Base-by-base conservation (phyloP, 352 stramenopile species). In the Pythium rhizo-oryzae region DNA sequence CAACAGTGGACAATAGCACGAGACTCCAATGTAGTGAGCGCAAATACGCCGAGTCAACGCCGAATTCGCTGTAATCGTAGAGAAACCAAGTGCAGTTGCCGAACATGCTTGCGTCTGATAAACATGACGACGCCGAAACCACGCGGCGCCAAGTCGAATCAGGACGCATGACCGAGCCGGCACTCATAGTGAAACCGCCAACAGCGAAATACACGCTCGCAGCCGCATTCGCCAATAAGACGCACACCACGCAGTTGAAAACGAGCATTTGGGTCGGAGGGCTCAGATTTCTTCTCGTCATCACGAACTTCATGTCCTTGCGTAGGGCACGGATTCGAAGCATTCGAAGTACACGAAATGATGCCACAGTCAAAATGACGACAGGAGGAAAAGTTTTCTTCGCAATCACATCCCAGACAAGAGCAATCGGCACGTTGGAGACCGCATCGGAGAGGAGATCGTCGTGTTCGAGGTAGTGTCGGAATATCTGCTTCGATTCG, bases 31-130 rank as follows among this genome's bases (percentile, higher is more conserved):
- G 70, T 28, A 89, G 66, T 5, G 82, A 84, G 0, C 82, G 76
- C 43, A 89, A 43, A 41, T 84, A 89, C 24, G 75, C 75, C 2
- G 78, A 69, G 23, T 86, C 77, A 21, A 90, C 76, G n/a, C 78
- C 66, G 44, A 85, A 91, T 6, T 62, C 65, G 57, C 76, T 89
- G 24, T 71, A 74, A 51, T 91, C 82, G 65, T 80, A 82, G 55
- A 89, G 81, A 30, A 80, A 85, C 82, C 82, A 91, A 2, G 81
- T 87, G 46, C 82, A 91, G 54, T 90, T 91, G 18, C 74, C 74
- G n/a, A 62, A 77, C 0, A 75, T 21, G 30, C 62, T 84, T 2
- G 82, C 80, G 53, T 84, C 57, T 4, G 41, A 30, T 25, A 54
- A 44, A 9, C 57, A 64, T 8, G 23, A 50, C 53, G 24, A 58